Evolutionary conservation across 2,329 filamentous ascomycete genomes (phyloP), one percentile per base, ranked within the genome.

Genomic region (Claviceps cyperi): DNA sequence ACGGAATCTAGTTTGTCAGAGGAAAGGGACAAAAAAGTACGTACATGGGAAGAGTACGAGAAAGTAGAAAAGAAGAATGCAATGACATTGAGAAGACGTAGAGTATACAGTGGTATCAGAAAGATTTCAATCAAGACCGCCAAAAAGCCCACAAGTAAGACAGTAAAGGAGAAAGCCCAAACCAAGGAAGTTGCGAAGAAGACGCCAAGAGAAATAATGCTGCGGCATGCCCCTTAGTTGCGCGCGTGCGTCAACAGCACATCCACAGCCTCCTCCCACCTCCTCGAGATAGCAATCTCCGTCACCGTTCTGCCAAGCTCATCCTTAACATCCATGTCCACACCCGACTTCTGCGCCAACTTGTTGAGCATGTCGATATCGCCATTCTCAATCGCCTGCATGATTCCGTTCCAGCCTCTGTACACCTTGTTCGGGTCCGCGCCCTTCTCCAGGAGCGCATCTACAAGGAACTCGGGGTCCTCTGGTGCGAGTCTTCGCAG

Each of bases 371-470:
- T 68, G 2, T 67, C 60, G 2, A 69, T 60, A 53, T 83, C 77
- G 15, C 80, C 79, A 57, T 81, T 79, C 65, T 84, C 80, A 13
- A 83, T 68, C 0, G 78, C 78, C 61, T 83, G 79, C 64, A 83
- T 77, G 50, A 83, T 70, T 17, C 73, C 79, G 59, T 78, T 83
- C 76, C 80, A 82, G 5, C 78, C 79, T 0, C 80, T 74, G 63
- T 83, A 83, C 53, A 82, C 67, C 61, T 77, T 76, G 65, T 86
- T 86, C 46, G 81, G 78, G 57, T 85, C 79, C 1, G 79, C 82
- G 9, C 82, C 81, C 52, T 75, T 71, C 11, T 72, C 73, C 7
- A 86, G 70, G 5, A 86, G 69, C 65, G 81, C 69, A 61, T 81
- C 74, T 35, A 85, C 70, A 50, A 83, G 77, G 40, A 11, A 32